Conservation (phyloP, 495 filamentous ascomycete genomes). For the Penicillium subrubescens region DNA sequence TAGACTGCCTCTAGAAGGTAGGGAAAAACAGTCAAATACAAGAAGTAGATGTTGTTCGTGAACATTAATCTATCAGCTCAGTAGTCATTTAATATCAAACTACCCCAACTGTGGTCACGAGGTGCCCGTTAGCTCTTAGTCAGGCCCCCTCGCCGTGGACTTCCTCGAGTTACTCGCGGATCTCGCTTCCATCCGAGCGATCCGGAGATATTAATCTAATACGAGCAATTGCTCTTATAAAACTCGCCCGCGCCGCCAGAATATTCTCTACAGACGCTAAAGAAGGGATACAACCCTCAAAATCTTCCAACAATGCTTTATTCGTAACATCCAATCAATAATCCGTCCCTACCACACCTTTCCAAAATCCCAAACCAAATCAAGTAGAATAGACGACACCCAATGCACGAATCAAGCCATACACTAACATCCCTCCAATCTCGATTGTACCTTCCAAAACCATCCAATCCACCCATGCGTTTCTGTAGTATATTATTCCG, state of each 20-base stretch:
- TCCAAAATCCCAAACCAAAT: background rate
- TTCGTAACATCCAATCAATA: no score
- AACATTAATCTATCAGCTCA: no score
- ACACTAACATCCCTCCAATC: background rate
- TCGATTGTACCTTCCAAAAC: background rate
- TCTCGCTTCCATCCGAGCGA: background rate
- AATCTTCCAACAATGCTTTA: background rate
- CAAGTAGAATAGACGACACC: conserved; percentile 4
- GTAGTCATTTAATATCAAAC: background rate
- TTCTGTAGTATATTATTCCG: background rate
- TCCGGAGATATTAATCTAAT: background rate
- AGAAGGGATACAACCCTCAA: background rate
- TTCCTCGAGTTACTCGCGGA: background rate
- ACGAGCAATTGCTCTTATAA: background rate
- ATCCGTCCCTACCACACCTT: background rate
- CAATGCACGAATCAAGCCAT: background rate
- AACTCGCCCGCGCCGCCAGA: background rate
- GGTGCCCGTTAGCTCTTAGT: background rate
- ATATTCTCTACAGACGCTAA: background rate
- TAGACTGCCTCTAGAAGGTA: background rate
- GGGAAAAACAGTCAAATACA: no score
- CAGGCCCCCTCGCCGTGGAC: background rate
- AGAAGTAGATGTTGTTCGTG: no score
- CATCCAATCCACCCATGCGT: background rate
- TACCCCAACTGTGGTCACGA: background rate